Base-by-base conservation (phyloP, 192 early-diverging fungal species). In the Obelidium mucronatum region DNA sequence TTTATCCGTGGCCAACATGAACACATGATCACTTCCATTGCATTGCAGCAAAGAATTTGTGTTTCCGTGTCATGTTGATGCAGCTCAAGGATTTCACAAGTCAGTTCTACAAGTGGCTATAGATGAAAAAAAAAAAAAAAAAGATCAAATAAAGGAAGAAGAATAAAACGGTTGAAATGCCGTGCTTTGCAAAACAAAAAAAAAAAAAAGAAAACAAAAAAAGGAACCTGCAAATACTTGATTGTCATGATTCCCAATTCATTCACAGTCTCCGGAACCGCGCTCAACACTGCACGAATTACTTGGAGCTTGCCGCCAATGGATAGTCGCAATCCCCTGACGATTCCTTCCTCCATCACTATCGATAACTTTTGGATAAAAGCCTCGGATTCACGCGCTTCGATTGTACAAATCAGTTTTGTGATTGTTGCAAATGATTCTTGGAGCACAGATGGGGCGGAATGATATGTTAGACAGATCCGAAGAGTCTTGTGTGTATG, bases 291-390 rank as follows among this genome's bases (percentile, higher is more conserved):
- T 48, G 79, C 78, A 37, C 75, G 64, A 61, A 80, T 55, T n/a
- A 75, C 40, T 22, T 60, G 67, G 19, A 80, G 33, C 22, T 76
- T 81, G 2, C 76, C 79, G 17, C 79, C 83, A 66, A 81, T 75
- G 3, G 83, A 42, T n/a, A 84, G 65, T 24, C 28, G 53, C 36
- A 84, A 60, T 3, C 73, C 76, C 17, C 78, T 33, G n/a, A 81
- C 44, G 28, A 81, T 42, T 17, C 80, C 77, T 28, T 80, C 79
- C 36, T 84, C 59, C 55, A 74, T 56, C 36, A 36, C 65, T 54
- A 83, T 53, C 17, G 70, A 75, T 48, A 78, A 30, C 39, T 75
- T 78, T 13, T 2, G n/a, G 17, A 68, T 22, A 34, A 40, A 71
- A 22, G 53, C 40, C 51, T 62, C 36, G 30, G 76, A 78, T 3